phyloP scores from a whole-genome alignment of 2,329 filamentous ascomycete genomes.

The Drechslera avenae region DNA sequence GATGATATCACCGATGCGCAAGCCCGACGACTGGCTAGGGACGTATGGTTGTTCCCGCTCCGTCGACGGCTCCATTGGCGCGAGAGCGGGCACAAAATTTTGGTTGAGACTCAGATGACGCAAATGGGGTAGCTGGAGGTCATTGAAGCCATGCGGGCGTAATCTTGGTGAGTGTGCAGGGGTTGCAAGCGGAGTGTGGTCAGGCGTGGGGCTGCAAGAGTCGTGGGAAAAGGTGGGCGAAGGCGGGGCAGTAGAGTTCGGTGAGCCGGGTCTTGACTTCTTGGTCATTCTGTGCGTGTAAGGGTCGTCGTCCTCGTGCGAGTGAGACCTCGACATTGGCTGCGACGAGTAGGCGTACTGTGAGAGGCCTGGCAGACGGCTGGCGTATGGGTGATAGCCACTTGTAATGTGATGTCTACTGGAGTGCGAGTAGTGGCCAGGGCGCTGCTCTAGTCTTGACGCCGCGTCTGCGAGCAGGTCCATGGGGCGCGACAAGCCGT shows the following conservation, averaged over 20 bases:
- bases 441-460: slow-evolving; percentile 68
- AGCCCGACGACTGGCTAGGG: slow-evolving; percentile 64
- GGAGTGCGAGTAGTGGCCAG: slow-evolving; percentile 50
- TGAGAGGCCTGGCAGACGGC: slow-evolving; percentile 64
- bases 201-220: slow-evolving; percentile 91
- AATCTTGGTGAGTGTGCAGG: slow-evolving; percentile 93
- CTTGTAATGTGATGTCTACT: slow-evolving; percentile 49
- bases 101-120: slow-evolving; percentile 72
- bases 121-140: slow-evolving; percentile 85
- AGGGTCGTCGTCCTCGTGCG: slow-evolving; percentile 80
- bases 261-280: slow-evolving; percentile 89
- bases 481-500: slow-evolving; percentile 62
- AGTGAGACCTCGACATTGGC: slow-evolving; percentile 90
- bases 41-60: slow-evolving; percentile 65
- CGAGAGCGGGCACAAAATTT: slow-evolving; percentile 63
- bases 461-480: slow-evolving; percentile 72
- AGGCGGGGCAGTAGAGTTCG: slow-evolving; percentile 92
- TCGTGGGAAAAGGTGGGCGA: slow-evolving; percentile 97
- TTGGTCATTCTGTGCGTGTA: slow-evolving; percentile 79
- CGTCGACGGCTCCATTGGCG: slow-evolving; percentile 71
- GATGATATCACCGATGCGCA: slow-evolving; percentile 91
- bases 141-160: slow-evolving; percentile 71
- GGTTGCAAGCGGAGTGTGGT: slow-evolving; percentile 97
- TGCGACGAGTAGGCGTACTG: slow-evolving; percentile 68
- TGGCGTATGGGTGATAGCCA: slow-evolving; percentile 55